Percentiles rank a stretch among this genome's conserved stretches.
Conservation (phyloP, 208 protist genomes). For the Entamoeba moshkovskii region DNA sequence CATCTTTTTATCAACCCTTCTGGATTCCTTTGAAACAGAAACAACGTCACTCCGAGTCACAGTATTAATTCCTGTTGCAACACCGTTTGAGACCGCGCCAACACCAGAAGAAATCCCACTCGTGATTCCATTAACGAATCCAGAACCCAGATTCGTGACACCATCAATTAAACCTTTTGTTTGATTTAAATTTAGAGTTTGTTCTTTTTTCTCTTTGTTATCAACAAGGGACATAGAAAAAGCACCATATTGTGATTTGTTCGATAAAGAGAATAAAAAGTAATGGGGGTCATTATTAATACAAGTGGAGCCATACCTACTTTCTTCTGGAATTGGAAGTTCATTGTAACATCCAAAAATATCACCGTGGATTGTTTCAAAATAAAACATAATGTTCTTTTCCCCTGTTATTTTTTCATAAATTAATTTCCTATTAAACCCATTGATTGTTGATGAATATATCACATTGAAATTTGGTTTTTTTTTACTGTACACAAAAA, state of each 20-base stretch:
- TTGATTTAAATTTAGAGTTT: background rate
- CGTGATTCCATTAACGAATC: background rate
- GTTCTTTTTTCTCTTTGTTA: background rate
- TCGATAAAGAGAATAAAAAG: background rate
- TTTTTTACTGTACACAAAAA: background rate
- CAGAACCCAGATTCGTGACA: background rate
- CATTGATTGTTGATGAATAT: background rate
- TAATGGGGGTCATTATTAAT: background rate
- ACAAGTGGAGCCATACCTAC: background rate
- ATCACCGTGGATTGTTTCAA: background rate
- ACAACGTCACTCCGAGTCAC: background rate
- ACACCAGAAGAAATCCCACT: background rate
- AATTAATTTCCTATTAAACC: background rate
- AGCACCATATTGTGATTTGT: background rate
- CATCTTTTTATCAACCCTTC: background rate
- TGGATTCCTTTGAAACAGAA: background rate
- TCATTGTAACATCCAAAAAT: background rate
- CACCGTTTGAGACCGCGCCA: background rate
- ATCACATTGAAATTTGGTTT: background rate
- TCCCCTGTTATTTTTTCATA: background rate
- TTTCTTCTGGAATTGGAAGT: background rate
- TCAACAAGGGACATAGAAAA: background rate
- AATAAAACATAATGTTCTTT: background rate
- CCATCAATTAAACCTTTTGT: background rate
- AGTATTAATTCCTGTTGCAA: background rate